Conservation (phyloP, 495 filamentous ascomycete species). For the Letharia columbiana region DNA sequence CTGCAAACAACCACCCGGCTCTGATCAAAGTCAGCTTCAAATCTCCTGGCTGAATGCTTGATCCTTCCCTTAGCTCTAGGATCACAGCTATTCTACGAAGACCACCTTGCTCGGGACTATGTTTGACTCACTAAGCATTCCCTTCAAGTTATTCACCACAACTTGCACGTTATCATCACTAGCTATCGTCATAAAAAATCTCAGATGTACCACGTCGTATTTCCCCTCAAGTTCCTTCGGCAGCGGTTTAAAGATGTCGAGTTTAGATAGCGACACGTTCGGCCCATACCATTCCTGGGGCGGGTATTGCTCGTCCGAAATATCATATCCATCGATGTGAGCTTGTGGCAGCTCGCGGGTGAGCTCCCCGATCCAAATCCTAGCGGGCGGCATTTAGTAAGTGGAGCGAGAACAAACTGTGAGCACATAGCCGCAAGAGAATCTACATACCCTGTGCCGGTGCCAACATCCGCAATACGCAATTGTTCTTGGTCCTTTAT, state of each 20-base stretch:
- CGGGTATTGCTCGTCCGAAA: slow-evolving; percentile 12
- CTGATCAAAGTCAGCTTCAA: not conserved
- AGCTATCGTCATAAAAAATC: slow-evolving; percentile 14
- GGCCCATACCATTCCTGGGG: not conserved
- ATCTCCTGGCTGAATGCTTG: not conserved
- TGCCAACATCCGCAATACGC: slow-evolving; percentile 16
- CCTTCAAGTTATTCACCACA: slow-evolving; percentile 11
- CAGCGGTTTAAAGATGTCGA: slow-evolving; percentile 16
- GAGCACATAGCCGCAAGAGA: no score
- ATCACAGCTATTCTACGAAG: not conserved
- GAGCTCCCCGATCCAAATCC: slow-evolving; percentile 12
- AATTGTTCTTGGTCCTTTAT: not conserved
- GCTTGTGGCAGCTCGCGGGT: slow-evolving; percentile 4
- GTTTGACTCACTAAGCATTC: slow-evolving; percentile 14
- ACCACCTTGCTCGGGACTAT: no score
- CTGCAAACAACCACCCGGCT: slow-evolving; percentile 17
- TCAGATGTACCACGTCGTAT: slow-evolving; percentile 14
- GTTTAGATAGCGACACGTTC: slow-evolving; percentile 11
- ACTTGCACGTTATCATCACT: slow-evolving; percentile 9
- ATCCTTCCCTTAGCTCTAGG: not conserved
- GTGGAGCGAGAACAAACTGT: not conserved
- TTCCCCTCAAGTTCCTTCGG: slow-evolving; percentile 1
- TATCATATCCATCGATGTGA: slow-evolving; percentile 16
- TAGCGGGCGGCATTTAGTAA: not conserved
- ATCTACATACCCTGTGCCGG: slow-evolving; percentile 9